Evolutionary conservation across 495 filamentous ascomycete species (phyloP), one percentile per base, ranked within the genome.

Genomic region (Aspergillus bertholletiae): DNA sequence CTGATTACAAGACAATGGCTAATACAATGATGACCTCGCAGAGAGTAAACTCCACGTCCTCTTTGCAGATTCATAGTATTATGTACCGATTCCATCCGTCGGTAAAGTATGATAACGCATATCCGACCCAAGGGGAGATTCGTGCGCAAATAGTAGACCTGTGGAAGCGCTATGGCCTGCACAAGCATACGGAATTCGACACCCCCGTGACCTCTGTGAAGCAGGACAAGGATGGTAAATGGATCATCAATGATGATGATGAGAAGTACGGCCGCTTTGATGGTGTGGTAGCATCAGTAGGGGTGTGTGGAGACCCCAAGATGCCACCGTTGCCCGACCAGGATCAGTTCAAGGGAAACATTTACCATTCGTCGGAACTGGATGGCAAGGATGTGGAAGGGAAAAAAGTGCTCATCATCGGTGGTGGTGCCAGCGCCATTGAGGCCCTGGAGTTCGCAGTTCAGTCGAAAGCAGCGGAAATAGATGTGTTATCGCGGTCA

Each of bases 11-110:
- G 18, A 22, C 8, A 22, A 39, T 21, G 23, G 21, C 21, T 30
- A 7, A 28, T 20, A n/a, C 22, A 24, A 34, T 23, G 20, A 18
- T 4, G 0, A n/a, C n/a, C n/a, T 8, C 15, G 17, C 37, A 90
- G 85, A 79, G 81, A 72, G 90, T 93, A 37, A 92, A 92, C 74
- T 88, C 87, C 54, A 92, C 89, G 9, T 90, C 88, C 1, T 79
- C 86, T 39, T 80, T 94, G 0, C 89, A 94, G 58, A 89, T 94
- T 34, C 88, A 94, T 65, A 88, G 85, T 39, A 70, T 92, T 54
- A 92, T 94, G 89, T 94, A 92, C 69, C 83, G 90, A 27, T 96
- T 94, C 68, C 88, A 92, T 54, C 90, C 90, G 0, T 88, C 87
- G 0, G 81, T 95, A 2, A 73, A 76, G 47, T 94, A 88, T 81